Percentiles rank a stretch among this genome's conserved stretches.
These are phyloP conservation scores for Coriolopsis trogii DNA, from an alignment of 1,284 basidiomycete genomes.

Conservation along the genomic window DNA sequence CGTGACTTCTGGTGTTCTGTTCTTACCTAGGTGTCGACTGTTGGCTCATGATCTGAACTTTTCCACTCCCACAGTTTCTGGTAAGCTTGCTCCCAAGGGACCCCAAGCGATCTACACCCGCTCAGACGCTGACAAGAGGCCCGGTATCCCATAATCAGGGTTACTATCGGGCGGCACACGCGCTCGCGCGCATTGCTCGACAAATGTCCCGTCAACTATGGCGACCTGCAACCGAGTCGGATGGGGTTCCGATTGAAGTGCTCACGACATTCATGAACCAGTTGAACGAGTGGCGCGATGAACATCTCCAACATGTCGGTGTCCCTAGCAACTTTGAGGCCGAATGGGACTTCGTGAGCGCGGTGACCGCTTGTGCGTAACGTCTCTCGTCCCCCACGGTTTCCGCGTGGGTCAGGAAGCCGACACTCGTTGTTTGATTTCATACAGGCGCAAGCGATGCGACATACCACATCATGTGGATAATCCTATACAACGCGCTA, in stretches of 20 bases:
- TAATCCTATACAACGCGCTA: constrained; percentile 74
- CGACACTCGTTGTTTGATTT: background rate
- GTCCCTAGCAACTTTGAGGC: constrained; percentile 83
- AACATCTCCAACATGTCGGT: constrained; percentile 77
- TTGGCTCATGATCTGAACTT: background rate
- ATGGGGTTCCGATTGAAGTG: constrained; percentile 74
- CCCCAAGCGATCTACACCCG: constrained; percentile 17
- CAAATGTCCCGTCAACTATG: constrained; percentile 80
- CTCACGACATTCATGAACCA: constrained; percentile 60
- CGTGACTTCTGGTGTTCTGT: constrained; percentile 5
- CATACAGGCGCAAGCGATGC: constrained; percentile 78
- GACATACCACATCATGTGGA: constrained; percentile 91
- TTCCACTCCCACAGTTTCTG: constrained; percentile 35
- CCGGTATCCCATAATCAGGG: constrained; percentile 47
- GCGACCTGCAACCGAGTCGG: constrained; percentile 71
- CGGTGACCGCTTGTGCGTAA: constrained; percentile 67
- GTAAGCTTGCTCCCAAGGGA: constrained; percentile 34
- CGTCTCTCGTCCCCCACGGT: background rate
- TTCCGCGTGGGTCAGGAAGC: too few relatives aligned
- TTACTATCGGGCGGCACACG: constrained; percentile 79
- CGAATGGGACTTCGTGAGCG: constrained; percentile 90
- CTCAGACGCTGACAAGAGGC: constrained; percentile 14
- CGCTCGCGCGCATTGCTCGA: constrained; percentile 78
- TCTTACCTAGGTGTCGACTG: too few relatives aligned
- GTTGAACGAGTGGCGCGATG: constrained; percentile 77